phyloP scores from a whole-genome alignment of 2,329 filamentous ascomycete genomes.

The Exophiala mesophila region DNA sequence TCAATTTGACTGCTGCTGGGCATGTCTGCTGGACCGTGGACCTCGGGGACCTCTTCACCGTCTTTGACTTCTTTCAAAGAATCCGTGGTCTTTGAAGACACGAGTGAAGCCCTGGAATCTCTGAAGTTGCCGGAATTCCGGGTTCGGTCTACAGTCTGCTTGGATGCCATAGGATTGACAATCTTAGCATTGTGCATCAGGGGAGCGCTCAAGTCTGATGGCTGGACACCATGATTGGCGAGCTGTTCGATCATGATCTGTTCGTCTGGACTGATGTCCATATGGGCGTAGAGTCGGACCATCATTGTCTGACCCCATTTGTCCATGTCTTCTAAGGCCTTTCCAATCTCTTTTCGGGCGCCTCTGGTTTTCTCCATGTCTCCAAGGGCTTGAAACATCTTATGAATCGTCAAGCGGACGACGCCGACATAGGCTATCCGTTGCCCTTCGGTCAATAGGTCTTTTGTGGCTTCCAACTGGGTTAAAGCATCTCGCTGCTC shows the following conservation, averaged over 20 bases:
- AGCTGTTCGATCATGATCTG: conserved; percentile 99
- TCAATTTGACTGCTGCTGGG: conserved; percentile 79
- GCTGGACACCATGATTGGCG: conserved; percentile 82
- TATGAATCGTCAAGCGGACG: conserved; percentile 71
- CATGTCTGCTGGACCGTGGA: conserved; percentile 77
- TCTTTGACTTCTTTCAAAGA: conserved; percentile 52
- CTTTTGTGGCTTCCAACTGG: conserved; percentile 94
- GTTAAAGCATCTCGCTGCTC: conserved; percentile 78
- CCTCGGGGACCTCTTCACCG: conserved; percentile 68
- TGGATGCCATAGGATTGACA: conserved; percentile 80
- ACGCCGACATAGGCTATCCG: conserved; percentile 93
- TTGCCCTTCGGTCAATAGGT: conserved; percentile 90
- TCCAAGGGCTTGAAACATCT: conserved; percentile 68
- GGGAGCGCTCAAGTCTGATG: conserved; percentile 74
- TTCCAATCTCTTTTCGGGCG: conserved; percentile 65
- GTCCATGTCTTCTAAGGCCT: conserved; percentile 70
- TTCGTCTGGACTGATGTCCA: conserved; percentile 85
- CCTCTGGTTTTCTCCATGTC: conserved; percentile 57
- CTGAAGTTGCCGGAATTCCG: conserved; percentile 35
- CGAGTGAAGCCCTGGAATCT: conserved; percentile 9
- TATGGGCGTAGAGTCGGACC: conserved; percentile 87
- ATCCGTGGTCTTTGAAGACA: neutral
- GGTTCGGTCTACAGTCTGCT: conserved; percentile 35
- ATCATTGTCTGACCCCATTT: conserved; percentile 99
- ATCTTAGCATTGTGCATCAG: conserved; percentile 90